Base-by-base conservation (phyloP, 2,329 filamentous ascomycete species). In the Didymellaceae sp. region DNA sequence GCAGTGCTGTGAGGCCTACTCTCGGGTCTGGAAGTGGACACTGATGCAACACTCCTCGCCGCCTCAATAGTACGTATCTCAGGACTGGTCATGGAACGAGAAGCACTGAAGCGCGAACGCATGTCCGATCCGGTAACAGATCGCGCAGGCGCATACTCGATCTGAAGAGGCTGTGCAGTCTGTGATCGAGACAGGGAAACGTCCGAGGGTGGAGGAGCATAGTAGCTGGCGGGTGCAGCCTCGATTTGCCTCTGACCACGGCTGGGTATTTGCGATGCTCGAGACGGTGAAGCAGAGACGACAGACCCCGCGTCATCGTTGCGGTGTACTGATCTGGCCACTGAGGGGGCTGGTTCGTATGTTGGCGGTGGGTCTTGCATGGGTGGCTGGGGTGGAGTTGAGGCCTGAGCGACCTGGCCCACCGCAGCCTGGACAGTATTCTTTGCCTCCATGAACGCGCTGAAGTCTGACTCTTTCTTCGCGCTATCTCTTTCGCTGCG, bases 401-500 rank as follows among this genome's bases (percentile, higher is more conserved):
- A 59, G 65, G 64, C 49, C 63, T 68, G 63, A 54, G 64, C 63
- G 56, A 65, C 40, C 42, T 66, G 55, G 48, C 60, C 56, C 50
- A 61, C 60, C 11, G 61, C 59, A 43, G 59, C 60, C 59, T 67
- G 68, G 57, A 67, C 63, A 38, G 59, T 57, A 35, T 61, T 61
- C 57, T 72, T 70, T 46, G 65, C 65, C 21, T 65, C 57, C 57
- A 68, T 63, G 61, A 67, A 70, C 14, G 68, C 65, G 44, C 63
- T 66, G 60, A 73, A 75, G 16, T 74, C 74, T 4, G 69, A 59
- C 55, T 79, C 77, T 50, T 77, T 75, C 52, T 68, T 70, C 17
- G 74, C 74, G 52, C 76, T 78, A 42, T 77, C 74, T 41, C 69
- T 65, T 57, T 88, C 86, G 52, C 80, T 80, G 58, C 82, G 85